Evolutionary conservation across 163 green algal species (phyloP).

Genomic region (Scenedesmus sp.): DNA sequence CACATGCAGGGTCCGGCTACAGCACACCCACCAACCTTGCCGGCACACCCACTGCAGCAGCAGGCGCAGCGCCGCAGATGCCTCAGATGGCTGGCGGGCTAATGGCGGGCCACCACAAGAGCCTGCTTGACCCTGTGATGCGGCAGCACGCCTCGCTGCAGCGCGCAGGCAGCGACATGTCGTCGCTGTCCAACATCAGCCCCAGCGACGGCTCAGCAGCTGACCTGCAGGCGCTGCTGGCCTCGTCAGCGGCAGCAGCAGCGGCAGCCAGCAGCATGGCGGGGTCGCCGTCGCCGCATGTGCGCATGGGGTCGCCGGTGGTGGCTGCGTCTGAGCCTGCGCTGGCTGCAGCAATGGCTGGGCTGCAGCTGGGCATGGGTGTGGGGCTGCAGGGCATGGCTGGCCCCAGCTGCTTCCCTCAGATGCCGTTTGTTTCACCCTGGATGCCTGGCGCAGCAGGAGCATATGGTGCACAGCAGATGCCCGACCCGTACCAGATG

Average conservation of each 20-base stretch:
- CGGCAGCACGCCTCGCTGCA: slow-evolving; percentile 31
- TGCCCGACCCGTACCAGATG: slow-evolving; percentile 15
- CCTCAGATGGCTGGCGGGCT: not conserved
- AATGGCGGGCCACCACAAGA: slow-evolving; percentile 6
- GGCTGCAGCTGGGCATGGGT: slow-evolving; percentile 33
- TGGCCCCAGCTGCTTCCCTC: not conserved
- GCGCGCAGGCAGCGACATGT: slow-evolving; percentile 40
- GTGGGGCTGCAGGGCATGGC: not conserved
- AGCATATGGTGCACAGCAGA: not conserved
- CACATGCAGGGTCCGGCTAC: not conserved
- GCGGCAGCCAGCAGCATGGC: slow-evolving; percentile 27
- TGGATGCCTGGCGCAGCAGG: slow-evolving; percentile 17
- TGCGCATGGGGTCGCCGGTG: not conserved
- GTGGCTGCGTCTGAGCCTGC: not conserved
- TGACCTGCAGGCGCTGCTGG: slow-evolving; percentile 43
- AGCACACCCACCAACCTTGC: slow-evolving; percentile 27
- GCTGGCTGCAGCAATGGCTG: slow-evolving; percentile 42
- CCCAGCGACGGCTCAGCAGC: slow-evolving; percentile 31
- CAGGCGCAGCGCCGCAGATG: not conserved
- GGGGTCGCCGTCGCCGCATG: not conserved
- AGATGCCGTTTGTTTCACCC: not conserved
- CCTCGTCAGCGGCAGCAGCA: slow-evolving; percentile 7
- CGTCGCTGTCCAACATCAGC: slow-evolving; percentile 3
- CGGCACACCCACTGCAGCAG: slow-evolving; percentile 28
- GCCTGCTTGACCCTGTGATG: slow-evolving; percentile 30